Evolutionary conservation across 345 rosid genomes (phyloP), one percentile per base, ranked within the genome.

Genomic region (Citrus trifoliata): DNA sequence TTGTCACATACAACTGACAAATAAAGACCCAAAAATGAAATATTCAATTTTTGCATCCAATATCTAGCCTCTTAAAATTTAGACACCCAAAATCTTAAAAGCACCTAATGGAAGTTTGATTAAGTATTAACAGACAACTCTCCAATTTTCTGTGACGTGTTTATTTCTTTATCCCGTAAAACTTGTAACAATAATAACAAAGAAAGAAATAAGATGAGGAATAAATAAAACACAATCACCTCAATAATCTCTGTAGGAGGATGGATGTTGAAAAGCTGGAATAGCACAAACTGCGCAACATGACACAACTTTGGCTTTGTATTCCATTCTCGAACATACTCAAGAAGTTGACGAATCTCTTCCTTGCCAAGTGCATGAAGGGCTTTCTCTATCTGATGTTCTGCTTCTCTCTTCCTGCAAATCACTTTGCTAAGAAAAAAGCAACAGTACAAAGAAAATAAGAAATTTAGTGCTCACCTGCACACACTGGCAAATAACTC

Each of bases 301-400:
- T 92, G 97, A 74, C 99, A 94, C 62, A 93, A 84, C 84, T 89
- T 94, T 71, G 98, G 98, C 82, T 94, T 93, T 59, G 97, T 87
- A 79, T 96, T 96, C 99, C 99, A 96, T 82, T 96, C 97, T 75
- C 98, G 88, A 73, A 88, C 78, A 62, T 96, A 96, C 81, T 89
- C 94, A 79, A 96, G 89, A 75, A 96, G 98, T 68, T 76, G 84
- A 59, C 75, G 85, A 27, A 87, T 79, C 76, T 96, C 94, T 84
- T 94, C 97, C 19, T 86, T 84, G 46, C 87, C 88, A 75, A 96
- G 91, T 72, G 87, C 86, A 79, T 76, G 83, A 67, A 94, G 92
- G 71, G 92, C 93, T 82, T 89, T 90, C 76, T 82, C 87, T 59
- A 92, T 85, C 56, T 86, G 92, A 80, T 87, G 76, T 63, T 42